Evolutionary conservation across 2,329 filamentous ascomycete species (phyloP).

Genomic region (Acrocalymma vagum): DNA sequence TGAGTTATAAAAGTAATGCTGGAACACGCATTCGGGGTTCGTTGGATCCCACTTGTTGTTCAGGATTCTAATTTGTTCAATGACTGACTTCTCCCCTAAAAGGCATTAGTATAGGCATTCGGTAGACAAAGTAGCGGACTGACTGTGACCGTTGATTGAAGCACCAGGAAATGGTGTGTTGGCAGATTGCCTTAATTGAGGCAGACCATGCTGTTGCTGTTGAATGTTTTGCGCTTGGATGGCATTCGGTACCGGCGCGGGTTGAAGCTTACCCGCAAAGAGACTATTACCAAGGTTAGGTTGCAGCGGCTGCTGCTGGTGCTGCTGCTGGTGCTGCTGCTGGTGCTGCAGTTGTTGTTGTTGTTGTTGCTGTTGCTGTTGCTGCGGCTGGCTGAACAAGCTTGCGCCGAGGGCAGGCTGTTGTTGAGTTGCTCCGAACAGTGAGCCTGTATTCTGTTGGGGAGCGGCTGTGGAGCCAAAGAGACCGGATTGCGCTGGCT

Average conservation of each 20-base stretch:
- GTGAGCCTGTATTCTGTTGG: conserved; percentile 26
- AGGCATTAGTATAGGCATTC: conserved; percentile 17
- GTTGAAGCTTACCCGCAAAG: conserved; percentile 45
- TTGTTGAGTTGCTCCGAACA: conserved; percentile 25
- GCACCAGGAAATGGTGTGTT: conserved; percentile 34
- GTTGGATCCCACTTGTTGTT: conserved; percentile 77
- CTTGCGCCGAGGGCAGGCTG: conserved; percentile 44
- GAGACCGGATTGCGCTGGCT: conserved; percentile 38
- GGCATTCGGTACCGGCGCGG: conserved; percentile 37
- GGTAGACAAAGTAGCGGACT: conserved; percentile 6
- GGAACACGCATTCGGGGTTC: conserved; percentile 75
- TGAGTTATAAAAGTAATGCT: conserved; percentile 88
- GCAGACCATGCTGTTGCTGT: conserved; percentile 45
- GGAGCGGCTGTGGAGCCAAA: conserved; percentile 23
- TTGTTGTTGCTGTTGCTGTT: no score
- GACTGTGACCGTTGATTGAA: conserved; percentile 40
- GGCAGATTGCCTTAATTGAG: conserved; percentile 42
- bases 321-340: conserved; percentile 51
- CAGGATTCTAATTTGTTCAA: conserved; percentile 76
- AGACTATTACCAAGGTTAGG: conserved; percentile 50
- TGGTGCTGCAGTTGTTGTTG: conserved; percentile 44
- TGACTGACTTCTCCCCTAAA: conserved; percentile 74
- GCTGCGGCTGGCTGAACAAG: conserved; percentile 50
- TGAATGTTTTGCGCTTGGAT: conserved; percentile 44
- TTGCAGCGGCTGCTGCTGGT: conserved; percentile 49